Percentiles rank a stretch among this genome's conserved stretches.
phyloP scores from a whole-genome alignment of 179 eudicot genomes.

The Silene coronaria region DNA sequence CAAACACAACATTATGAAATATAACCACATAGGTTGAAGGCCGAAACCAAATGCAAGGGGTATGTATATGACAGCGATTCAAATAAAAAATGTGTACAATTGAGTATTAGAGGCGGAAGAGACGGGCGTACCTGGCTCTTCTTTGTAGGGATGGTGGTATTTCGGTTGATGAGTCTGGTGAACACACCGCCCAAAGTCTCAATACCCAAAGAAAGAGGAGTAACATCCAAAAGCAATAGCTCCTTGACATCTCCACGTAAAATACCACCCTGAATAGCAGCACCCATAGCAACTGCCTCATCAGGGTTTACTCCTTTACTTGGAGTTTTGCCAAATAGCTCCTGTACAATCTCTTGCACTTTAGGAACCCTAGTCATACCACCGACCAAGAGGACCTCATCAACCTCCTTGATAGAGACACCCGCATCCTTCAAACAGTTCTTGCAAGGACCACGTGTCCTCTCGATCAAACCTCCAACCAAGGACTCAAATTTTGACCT shows the following conservation, averaged over 20 bases:
- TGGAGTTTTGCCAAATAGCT: constrained; percentile 46
- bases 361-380: constrained; percentile 52
- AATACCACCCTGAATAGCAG: constrained; percentile 51
- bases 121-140: constrained; percentile 57
- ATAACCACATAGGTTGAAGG: neutral
- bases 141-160: constrained; percentile 60
- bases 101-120: neutral
- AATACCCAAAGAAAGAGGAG: constrained; percentile 49
- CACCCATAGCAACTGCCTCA: constrained; percentile 60
- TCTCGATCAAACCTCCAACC: constrained; percentile 41
- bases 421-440: constrained; percentile 50
- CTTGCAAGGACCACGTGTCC: constrained; percentile 41
- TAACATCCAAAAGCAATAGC: constrained; percentile 52
- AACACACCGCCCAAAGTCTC: constrained; percentile 50
- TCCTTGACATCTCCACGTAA: constrained; percentile 49
- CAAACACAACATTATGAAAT: neutral
- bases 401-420: constrained; percentile 31
- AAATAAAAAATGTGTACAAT: neutral
- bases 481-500: constrained; percentile 46
- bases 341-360: constrained; percentile 41
- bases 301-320: constrained; percentile 53
- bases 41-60: neutral
- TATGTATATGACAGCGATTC: too few relatives aligned
- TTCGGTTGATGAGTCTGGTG: constrained; percentile 39
- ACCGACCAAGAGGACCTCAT: constrained; percentile 48